These are phyloP conservation scores for Naumovozyma dairenensis DNA, from an alignment of 805 yeast genomes.

Conservation along the genomic window DNA sequence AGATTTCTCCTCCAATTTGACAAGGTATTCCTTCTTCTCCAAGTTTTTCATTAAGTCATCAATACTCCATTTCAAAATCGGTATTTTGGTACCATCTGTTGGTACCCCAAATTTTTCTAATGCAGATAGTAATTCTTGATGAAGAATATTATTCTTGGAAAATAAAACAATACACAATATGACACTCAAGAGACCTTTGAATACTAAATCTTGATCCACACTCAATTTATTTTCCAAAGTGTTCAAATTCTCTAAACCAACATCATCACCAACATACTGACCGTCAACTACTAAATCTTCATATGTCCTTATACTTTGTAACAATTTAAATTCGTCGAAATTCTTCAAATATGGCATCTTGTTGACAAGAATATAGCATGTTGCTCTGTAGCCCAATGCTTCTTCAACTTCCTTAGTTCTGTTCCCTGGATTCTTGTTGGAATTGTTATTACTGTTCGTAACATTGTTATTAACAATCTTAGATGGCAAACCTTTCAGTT, in stretches of 20 bases:
- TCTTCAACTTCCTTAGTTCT: slow-evolving; percentile 2
- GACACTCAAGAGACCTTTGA: slow-evolving; percentile 18
- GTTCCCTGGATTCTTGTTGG: neutral
- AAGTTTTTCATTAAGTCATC: slow-evolving; percentile 17
- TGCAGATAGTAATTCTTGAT: slow-evolving; percentile 15
- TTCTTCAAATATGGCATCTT: slow-evolving; percentile 5
- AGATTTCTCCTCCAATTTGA: slow-evolving; percentile 17
- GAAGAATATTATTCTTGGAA: slow-evolving; percentile 22
- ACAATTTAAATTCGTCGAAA: slow-evolving; percentile 12
- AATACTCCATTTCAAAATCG: slow-evolving; percentile 16
- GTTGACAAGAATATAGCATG: slow-evolving; percentile 20
- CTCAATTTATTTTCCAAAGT: slow-evolving; percentile 12
- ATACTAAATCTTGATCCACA: slow-evolving; percentile 14
- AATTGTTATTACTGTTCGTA: neutral
- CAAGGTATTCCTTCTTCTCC: slow-evolving; percentile 19
- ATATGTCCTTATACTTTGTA: slow-evolving; percentile 10
- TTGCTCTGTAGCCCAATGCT: slow-evolving; percentile 9
- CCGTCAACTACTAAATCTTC: slow-evolving; percentile 11
- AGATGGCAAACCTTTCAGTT: slow-evolving; percentile 15
- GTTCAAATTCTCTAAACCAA: slow-evolving; percentile 4
- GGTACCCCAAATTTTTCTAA: slow-evolving; percentile 23
- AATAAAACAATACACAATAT: slow-evolving; percentile 16
- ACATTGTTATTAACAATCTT: slow-evolving; percentile 3
- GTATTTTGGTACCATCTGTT: slow-evolving; percentile 18
- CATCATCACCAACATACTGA: slow-evolving; percentile 15